Base-by-base conservation (phyloP, 108 stramenopile genomes). In the Seminavis robusta region DNA sequence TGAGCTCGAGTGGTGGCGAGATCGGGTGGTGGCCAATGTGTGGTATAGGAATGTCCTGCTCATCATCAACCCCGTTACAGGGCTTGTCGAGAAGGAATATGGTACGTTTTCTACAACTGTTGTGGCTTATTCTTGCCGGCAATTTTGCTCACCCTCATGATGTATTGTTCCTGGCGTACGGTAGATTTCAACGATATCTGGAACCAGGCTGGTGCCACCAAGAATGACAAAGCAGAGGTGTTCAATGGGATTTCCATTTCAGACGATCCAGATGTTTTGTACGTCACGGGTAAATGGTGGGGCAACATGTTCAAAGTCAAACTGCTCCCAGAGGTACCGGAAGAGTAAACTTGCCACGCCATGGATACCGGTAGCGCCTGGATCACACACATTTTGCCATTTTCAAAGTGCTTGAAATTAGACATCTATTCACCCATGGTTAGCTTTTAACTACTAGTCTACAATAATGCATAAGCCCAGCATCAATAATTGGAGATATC, bases 191-290 rank as follows among this genome's bases (percentile, higher is more conserved):
- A 63, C 10, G 15, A 36, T 9, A 48, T 94, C 1, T 94, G 80
- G 76, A 84, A 84, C 5, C 54, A 54, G 30, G 15, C 16, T 15
- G 69, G 74, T 19, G 44, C 70, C 50, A 52, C 78, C 38, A 52
- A 69, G 7, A 13, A 21, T 21, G n/a, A 23, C 2, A 59, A 55
- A 8, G 82, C 80, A 27, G 83, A 94, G 65, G 88, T 90, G 21
- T 56, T 94, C 7, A 94, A 94, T 71, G 92, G 92, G 11, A 89
- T 94, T 33, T 89, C 92, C 0, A 65, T 90, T 26, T 87, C 84
- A 0, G 52, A 56, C 19, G 80, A 90, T 52, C 73, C 81, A 26
- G 83, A 81, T 29, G 51, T 84, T 24, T 33, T 84, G 8, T 84
- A 77, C 51, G 57, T 94, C 20, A 88, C 88, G 10, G 92, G 76